Conservation (phyloP, 2,329 filamentous ascomycete species). For the Scortechinia acanthostroma region DNA sequence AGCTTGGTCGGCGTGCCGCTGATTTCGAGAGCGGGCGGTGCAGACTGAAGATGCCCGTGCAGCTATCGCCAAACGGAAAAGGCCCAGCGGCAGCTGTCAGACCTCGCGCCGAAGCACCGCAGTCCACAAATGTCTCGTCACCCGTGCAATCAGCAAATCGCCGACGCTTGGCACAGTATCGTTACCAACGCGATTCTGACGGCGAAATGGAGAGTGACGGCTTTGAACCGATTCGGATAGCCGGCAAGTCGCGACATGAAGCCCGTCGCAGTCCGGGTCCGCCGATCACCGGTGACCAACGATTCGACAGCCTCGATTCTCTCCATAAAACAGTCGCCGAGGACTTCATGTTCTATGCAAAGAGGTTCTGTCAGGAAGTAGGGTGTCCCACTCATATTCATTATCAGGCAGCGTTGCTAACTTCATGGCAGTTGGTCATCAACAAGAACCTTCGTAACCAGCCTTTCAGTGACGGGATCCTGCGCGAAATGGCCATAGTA, state of each 20-base stretch:
- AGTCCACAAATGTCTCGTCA: conserved; percentile 43
- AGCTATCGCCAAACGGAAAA: conserved; percentile 20
- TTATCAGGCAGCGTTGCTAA: not conserved
- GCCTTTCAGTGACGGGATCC: conserved; percentile 62
- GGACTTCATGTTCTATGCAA: conserved; percentile 33
- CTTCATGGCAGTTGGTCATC: conserved; percentile 17
- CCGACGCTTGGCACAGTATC: conserved; percentile 10
- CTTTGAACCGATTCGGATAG: conserved; percentile 48
- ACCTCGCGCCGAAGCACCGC: conserved; percentile 15
- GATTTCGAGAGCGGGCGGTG: conserved; percentile 16
- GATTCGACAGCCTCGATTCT: conserved; percentile 27
- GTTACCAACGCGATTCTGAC: conserved; percentile 19
- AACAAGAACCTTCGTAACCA: conserved; percentile 44
- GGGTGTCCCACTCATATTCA: not conserved
- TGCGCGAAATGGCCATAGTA: conserved; percentile 67
- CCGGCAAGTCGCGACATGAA: not conserved
- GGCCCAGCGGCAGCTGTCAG: conserved; percentile 8
- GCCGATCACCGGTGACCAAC: conserved; percentile 8
- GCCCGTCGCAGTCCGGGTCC: not conserved
- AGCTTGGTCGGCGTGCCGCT: conserved; percentile 7
- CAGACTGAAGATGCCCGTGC: conserved; percentile 20
- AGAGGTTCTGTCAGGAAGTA: conserved; percentile 24
- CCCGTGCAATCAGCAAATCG: conserved; percentile 39
- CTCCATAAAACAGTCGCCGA: conserved; percentile 32
- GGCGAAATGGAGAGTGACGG: conserved; percentile 53